A percentile compares a stretch with the other conserved stretches of the same genome.
Evolutionary conservation across 2,329 filamentous ascomycete species (phyloP).

Genomic region (Cordyceps cicadae): DNA sequence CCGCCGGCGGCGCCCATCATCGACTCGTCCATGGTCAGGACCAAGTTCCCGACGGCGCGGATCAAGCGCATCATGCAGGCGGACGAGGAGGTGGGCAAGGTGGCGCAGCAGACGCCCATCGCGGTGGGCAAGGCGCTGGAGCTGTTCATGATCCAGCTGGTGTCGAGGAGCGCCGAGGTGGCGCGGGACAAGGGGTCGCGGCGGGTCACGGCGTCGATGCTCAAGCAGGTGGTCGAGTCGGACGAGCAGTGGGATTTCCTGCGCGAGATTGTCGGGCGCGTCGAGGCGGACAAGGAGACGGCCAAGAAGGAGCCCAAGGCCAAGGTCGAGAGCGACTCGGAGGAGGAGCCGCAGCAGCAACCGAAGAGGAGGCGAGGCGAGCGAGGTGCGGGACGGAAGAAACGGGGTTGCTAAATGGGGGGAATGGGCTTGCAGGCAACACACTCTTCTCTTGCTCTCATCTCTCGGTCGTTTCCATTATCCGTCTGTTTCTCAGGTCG

Average conservation of each 20-base stretch:
- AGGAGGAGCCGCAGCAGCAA: slow-evolving; percentile 37
- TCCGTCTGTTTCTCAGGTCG: not conserved
- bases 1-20: slow-evolving; percentile 32
- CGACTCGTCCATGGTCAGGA: slow-evolving; percentile 69
- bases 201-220: slow-evolving; percentile 79
- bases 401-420: slow-evolving; percentile 24
- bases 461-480: too few relatives aligned
- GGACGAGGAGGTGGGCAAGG: slow-evolving; percentile 96
- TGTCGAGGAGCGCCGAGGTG: slow-evolving; percentile 78
- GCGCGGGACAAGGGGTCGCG: slow-evolving; percentile 78
- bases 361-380: slow-evolving; percentile 36
- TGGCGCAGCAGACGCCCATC: slow-evolving; percentile 93
- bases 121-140: slow-evolving; percentile 94
- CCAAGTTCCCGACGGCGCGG: slow-evolving; percentile 91
- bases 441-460: not conserved
- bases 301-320: slow-evolving; percentile 31
- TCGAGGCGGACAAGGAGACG: slow-evolving; percentile 52
- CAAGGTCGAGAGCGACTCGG: slow-evolving; percentile 47
- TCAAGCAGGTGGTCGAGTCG: slow-evolving; percentile 81
- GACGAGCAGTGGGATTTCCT: slow-evolving; percentile 95
- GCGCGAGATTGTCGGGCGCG: slow-evolving; percentile 78
- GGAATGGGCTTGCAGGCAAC: too few relatives aligned
- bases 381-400: slow-evolving; percentile 32
- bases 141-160: slow-evolving; percentile 93
- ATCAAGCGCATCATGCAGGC: slow-evolving; percentile 99